A percentile compares a stretch with the other conserved stretches of the same genome.
phyloP scores from a whole-genome alignment of 2,329 filamentous ascomycete genomes.

The Colletotrichum abscissum region DNA sequence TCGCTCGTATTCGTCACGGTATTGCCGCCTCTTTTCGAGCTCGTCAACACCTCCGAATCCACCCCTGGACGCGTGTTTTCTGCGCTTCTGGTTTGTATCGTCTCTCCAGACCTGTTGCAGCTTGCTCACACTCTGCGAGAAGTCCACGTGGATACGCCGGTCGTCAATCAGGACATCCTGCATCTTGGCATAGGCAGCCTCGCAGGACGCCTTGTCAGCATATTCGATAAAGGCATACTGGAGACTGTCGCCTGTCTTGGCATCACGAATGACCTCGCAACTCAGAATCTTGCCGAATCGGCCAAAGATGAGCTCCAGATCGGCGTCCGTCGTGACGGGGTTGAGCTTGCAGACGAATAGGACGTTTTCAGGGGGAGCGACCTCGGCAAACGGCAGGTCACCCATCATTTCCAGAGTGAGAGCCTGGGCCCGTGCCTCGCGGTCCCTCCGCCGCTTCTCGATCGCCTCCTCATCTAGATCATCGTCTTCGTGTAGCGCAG shows the following conservation, averaged over 20 bases:
- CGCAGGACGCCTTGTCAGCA: constrained; percentile 90
- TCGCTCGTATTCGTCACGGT: constrained; percentile 71
- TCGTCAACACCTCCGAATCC: constrained; percentile 93
- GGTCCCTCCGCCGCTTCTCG: constrained; percentile 84
- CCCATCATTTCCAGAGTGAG: constrained; percentile 98
- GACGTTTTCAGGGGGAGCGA: constrained; percentile 96
- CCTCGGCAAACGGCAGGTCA: constrained; percentile 95
- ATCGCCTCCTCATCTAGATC: constrained; percentile 79
- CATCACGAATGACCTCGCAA: constrained; percentile 95
- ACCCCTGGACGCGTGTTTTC: constrained; percentile 64
- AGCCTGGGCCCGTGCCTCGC: constrained; percentile 93
- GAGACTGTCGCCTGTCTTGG: constrained; percentile 91
- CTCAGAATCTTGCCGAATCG: constrained; percentile 95
- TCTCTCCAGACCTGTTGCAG: constrained; percentile 91
- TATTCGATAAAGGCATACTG: constrained; percentile 99
- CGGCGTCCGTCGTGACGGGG: constrained; percentile 93
- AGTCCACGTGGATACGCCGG: constrained; percentile 97
- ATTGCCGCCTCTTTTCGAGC: constrained; percentile 91
- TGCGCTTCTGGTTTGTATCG: constrained; percentile 84
- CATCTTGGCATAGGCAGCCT: constrained; percentile 99
- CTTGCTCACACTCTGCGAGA: constrained; percentile 93
- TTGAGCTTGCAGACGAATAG: constrained; percentile 99
- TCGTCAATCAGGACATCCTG: constrained; percentile 97
- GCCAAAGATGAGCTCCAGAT: constrained; percentile 95
- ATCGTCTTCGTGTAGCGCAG: constrained; percentile 80